phyloP scores from a whole-genome alignment of 805 yeast species.

The Candida maris region DNA sequence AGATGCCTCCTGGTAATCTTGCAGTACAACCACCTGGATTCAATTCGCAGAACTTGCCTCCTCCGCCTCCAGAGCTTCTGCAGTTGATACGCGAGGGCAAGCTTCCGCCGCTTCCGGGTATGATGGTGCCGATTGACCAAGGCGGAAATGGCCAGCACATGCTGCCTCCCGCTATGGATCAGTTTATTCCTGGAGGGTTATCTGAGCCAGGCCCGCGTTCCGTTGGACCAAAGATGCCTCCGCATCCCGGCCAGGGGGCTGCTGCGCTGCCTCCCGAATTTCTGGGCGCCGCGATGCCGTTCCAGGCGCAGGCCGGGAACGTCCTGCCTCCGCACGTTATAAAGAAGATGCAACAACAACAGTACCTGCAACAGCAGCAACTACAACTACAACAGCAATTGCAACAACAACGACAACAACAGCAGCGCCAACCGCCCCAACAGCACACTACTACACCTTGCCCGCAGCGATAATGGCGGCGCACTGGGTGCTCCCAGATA shows the following conservation, averaged over 20 bases:
- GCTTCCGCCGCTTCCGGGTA: conserved; percentile 28
- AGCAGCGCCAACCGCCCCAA: neutral
- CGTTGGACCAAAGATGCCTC: no score
- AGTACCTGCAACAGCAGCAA: conserved; percentile 2
- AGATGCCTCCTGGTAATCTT: neutral
- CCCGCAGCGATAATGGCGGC: no score
- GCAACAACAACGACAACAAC: conserved; percentile 4
- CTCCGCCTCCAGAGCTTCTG: conserved; percentile 29
- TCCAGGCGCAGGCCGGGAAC: neutral
- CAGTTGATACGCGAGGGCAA: conserved; percentile 27
- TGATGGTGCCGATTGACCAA: conserved; percentile 9
- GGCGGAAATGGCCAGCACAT: neutral
- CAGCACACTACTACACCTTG: no score
- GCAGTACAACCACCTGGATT: conserved; percentile 14
- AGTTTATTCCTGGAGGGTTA: neutral
- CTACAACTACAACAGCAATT: conserved; percentile 2
- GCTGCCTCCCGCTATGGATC: conserved; percentile 5
- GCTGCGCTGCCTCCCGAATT: conserved; percentile 2
- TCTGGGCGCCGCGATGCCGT: neutral
- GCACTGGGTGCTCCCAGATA: no score
- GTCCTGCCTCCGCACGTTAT: conserved; percentile 17
- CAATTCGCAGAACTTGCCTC: conserved; percentile 17
- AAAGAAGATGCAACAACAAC: conserved; percentile 11
- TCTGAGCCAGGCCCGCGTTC: neutral
- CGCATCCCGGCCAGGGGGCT: neutral